A percentile compares a stretch with the other conserved stretches of the same genome.
These are phyloP conservation scores for Poteriospumella lacustris DNA, from an alignment of 108 stramenopile genomes.

Conservation along the genomic window DNA sequence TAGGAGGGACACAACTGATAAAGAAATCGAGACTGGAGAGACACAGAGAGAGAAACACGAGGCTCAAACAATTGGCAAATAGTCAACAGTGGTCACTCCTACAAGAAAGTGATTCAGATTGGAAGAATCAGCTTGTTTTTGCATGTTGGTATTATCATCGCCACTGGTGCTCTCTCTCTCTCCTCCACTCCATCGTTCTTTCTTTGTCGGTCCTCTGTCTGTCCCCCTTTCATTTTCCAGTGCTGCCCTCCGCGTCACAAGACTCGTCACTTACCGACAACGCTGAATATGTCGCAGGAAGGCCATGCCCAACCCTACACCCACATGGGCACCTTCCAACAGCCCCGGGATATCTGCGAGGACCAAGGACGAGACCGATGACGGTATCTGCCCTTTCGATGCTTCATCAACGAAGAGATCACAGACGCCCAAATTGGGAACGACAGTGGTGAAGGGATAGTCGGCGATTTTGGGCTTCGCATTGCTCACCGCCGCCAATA, in stretches of 20 bases:
- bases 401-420: slow-evolving; percentile 36
- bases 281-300: slow-evolving; percentile 84
- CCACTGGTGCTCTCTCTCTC: background rate
- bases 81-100: too few relatives aligned
- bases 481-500: slow-evolving; percentile 73
- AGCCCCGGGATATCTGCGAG: slow-evolving; percentile 88
- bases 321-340: slow-evolving; percentile 76
- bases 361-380: slow-evolving; percentile 36
- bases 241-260: too few relatives aligned
- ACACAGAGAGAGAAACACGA: too few relatives aligned
- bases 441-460: slow-evolving; percentile 95
- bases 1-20: too few relatives aligned
- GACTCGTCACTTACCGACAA: background rate
- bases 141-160: background rate
- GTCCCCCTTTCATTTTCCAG: too few relatives aligned
- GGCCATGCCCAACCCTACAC: slow-evolving; percentile 75
- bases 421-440: slow-evolving; percentile 89
- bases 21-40: too few relatives aligned
- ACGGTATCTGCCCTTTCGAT: background rate
- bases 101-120: too few relatives aligned
- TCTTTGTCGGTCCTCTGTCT: too few relatives aligned
- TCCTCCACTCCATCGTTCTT: background rate
- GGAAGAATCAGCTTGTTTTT: too few relatives aligned
- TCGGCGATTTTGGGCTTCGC: slow-evolving; percentile 92
- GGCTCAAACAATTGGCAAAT: too few relatives aligned